Conservation (phyloP, 345 rosid species). For the Turnera subulata region DNA sequence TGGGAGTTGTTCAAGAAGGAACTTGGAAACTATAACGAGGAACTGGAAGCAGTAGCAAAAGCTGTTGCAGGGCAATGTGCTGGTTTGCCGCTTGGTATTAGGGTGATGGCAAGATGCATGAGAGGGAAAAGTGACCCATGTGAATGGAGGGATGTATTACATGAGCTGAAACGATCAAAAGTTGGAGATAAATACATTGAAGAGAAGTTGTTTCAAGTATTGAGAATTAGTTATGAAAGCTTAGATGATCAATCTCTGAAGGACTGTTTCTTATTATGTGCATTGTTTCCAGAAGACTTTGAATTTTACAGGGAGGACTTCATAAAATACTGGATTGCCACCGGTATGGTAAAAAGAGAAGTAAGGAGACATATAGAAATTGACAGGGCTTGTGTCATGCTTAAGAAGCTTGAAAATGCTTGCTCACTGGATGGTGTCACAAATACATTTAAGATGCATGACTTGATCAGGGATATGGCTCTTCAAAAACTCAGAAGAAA, state of each 20-base stretch:
- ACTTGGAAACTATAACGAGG: not conserved
- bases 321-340: conserved; percentile 15
- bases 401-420: conserved; percentile 13
- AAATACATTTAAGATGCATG: conserved; percentile 20
- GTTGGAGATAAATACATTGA: too few relatives aligned
- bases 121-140: conserved; percentile 19
- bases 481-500: conserved; percentile 5
- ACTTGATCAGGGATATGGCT: conserved; percentile 23
- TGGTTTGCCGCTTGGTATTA: conserved; percentile 14
- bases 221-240: conserved; percentile 11
- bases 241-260: conserved; percentile 10
- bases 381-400: conserved; percentile 1
- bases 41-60: not conserved
- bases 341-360: conserved; percentile 14
- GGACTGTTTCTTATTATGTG: conserved; percentile 23
- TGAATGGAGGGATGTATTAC: conserved; percentile 14
- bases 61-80: conserved; percentile 8
- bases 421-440: conserved; percentile 18
- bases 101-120: conserved; percentile 12
- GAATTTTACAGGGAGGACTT: not conserved
- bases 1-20: not conserved
- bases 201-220: not conserved
- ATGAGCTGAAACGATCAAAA: conserved; percentile 6
- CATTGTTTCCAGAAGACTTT: conserved; percentile 12
- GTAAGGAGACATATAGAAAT: not conserved